These are phyloP conservation scores for Ustilago esculenta DNA, from an alignment of 1,284 basidiomycete species.

Conservation along the genomic window DNA sequence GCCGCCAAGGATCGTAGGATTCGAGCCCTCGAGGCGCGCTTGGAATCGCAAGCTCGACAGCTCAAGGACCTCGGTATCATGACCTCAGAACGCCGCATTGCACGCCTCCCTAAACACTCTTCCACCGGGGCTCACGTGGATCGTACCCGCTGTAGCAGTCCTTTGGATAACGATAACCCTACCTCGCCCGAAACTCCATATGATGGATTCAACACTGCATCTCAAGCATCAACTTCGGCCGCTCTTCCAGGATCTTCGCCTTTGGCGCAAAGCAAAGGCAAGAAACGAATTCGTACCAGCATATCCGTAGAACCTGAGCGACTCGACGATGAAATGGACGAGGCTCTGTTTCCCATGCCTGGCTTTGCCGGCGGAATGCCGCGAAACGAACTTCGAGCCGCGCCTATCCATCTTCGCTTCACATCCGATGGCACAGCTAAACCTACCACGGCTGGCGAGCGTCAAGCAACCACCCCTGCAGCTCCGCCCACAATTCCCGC, in stretches of 20 bases:
- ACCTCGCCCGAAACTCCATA: slow-evolving; percentile 5
- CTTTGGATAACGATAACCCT: neutral
- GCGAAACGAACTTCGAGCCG: too few relatives aligned
- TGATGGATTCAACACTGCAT: slow-evolving; percentile 1
- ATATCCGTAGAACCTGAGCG: slow-evolving; percentile 31
- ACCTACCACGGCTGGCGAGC: too few relatives aligned
- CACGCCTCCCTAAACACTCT: neutral
- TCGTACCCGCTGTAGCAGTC: slow-evolving; percentile 20
- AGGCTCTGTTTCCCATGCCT: slow-evolving; percentile 44
- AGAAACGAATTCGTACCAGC: slow-evolving; percentile 2
- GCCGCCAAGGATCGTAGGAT: slow-evolving; percentile 9
- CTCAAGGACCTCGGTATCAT: slow-evolving; percentile 2
- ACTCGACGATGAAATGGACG: slow-evolving; percentile 44
- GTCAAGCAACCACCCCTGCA: too few relatives aligned
- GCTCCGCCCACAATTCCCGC: too few relatives aligned
- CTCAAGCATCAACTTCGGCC: slow-evolving; percentile 6
- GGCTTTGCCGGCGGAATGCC: slow-evolving; percentile 8
- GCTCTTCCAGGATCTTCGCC: slow-evolving; percentile 4
- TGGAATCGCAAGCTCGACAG: slow-evolving; percentile 1
- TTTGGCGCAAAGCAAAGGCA: slow-evolving; percentile 8
- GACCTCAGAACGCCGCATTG: slow-evolving; percentile 8
- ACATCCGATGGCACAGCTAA: too few relatives aligned
- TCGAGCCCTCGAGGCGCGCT: slow-evolving; percentile 16
- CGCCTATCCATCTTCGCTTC: neutral
- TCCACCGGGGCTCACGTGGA: neutral